These are phyloP conservation scores for Hypoxylon rubiginosum DNA, from an alignment of 2,329 filamentous ascomycete genomes.

Conservation along the genomic window DNA sequence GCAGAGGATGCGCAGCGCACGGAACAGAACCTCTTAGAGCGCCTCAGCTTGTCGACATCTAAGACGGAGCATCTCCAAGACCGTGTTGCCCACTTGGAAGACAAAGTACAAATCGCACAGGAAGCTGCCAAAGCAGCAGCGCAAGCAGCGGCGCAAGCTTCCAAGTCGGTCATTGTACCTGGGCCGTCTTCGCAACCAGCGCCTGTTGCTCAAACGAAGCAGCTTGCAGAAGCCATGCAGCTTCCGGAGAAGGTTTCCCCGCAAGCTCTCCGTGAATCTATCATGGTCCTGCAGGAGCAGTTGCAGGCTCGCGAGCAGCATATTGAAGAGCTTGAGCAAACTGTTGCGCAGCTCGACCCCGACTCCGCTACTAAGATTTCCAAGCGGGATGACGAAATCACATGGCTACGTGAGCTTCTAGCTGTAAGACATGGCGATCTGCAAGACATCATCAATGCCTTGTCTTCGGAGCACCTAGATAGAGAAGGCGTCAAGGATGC, in stretches of 20 bases:
- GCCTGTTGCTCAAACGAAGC: constrained; percentile 57
- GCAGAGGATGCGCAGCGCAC: constrained; percentile 85
- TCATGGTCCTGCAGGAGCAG: constrained; percentile 96
- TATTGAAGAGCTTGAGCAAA: constrained; percentile 87
- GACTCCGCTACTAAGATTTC: constrained; percentile 86
- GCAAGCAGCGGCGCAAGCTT: constrained; percentile 65
- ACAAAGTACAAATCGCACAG: constrained; percentile 91
- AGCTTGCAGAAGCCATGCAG: constrained; percentile 59
- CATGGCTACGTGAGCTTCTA: constrained; percentile 93
- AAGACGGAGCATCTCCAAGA: constrained; percentile 90
- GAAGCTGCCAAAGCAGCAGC: constrained; percentile 87
- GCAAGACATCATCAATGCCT: constrained; percentile 86
- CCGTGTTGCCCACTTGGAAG: constrained; percentile 85
- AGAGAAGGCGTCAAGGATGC: constrained; percentile 86
- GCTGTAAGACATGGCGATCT: constrained; percentile 92
- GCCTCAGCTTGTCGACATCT: constrained; percentile 83
- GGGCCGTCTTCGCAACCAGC: constrained; percentile 62
- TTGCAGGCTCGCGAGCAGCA: constrained; percentile 91
- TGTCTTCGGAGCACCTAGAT: constrained; percentile 82
- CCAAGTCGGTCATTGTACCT: constrained; percentile 53
- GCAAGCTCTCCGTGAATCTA: constrained; percentile 94
- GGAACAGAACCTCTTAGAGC: constrained; percentile 84
- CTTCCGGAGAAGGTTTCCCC: constrained; percentile 90
- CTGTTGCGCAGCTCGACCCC: constrained; percentile 76
- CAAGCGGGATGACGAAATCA: constrained; percentile 93